Evolutionary conservation across 257 asterid species (phyloP).

Genomic region (Penstemon newberryi): DNA sequence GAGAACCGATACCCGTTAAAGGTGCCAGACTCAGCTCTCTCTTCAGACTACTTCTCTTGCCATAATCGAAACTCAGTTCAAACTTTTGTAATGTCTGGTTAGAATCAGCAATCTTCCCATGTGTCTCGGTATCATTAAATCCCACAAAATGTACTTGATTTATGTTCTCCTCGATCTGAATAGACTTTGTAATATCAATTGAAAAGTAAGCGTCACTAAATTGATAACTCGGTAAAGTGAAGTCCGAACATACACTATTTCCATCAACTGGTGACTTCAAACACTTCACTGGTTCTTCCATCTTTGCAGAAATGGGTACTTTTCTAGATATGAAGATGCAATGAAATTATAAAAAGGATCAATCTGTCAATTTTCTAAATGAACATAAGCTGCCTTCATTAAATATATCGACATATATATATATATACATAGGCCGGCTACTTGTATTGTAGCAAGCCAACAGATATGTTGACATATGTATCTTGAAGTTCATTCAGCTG

Average conservation of each 20-base stretch:
- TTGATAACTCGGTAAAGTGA: constrained; percentile 39
- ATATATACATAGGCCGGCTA: too few species aligned
- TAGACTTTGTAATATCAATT: constrained; percentile 47
- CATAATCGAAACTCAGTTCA: constrained; percentile 12
- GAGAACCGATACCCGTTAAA: constrained; percentile 33
- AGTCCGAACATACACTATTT: neutral
- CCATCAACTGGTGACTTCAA: too few species aligned
- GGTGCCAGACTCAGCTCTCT: constrained; percentile 26
- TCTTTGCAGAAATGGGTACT: too few species aligned
- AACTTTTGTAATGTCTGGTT: constrained; percentile 4
- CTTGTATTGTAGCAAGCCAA: too few species aligned
- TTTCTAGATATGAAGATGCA: too few species aligned
- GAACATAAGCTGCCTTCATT: too few species aligned
- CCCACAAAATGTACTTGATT: neutral
- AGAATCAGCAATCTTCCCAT: neutral
- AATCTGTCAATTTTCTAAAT: too few species aligned
- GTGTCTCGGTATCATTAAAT: neutral
- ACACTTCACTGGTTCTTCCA: too few species aligned
- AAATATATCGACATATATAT: too few species aligned
- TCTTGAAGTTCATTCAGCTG: too few species aligned
- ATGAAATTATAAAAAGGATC: too few species aligned
- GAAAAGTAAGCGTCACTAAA: constrained; percentile 62
- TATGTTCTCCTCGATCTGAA: constrained; percentile 17
- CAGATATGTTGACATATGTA: too few species aligned
- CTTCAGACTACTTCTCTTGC: constrained; percentile 10